phyloP scores from a whole-genome alignment of 2,329 filamentous ascomycete genomes.

The Chaetomiaceae sp. region DNA sequence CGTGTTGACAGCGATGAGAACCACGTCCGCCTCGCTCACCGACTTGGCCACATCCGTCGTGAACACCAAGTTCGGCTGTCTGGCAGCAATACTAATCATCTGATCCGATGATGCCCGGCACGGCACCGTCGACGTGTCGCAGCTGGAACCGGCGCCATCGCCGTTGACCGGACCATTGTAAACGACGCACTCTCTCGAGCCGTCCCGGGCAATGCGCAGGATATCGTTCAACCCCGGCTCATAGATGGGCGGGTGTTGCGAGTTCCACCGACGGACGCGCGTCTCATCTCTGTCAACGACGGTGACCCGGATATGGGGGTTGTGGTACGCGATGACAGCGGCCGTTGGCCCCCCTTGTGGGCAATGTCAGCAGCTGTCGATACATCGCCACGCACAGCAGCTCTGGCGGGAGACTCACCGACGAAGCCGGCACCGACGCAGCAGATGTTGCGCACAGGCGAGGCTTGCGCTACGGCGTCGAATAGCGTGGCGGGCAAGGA shows the following conservation, averaged over 20 bases:
- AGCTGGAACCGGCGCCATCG: too few species aligned
- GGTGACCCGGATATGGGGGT: slow-evolving; percentile 5
- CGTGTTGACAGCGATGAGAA: slow-evolving; percentile 6
- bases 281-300: slow-evolving; percentile 6
- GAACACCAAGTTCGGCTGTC: slow-evolving; percentile 4
- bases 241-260: slow-evolving; percentile 2
- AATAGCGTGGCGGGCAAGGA: background rate
- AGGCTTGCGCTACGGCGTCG: background rate
- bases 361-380: background rate
- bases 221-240: slow-evolving; percentile 1
- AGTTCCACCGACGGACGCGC: slow-evolving; percentile 5
- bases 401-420: background rate
- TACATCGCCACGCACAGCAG: background rate
- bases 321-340: slow-evolving; percentile 7
- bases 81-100: background rate
- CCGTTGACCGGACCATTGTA: background rate
- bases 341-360: slow-evolving; percentile 7
- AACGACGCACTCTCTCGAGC: background rate
- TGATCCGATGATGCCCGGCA: too few species aligned
- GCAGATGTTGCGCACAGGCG: slow-evolving; percentile 6
- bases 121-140: background rate
- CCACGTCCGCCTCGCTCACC: slow-evolving; percentile 1
- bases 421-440: slow-evolving; percentile 6
- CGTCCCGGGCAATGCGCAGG: slow-evolving; percentile 5
- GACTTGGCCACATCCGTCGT: background rate